phyloP scores from a whole-genome alignment of 805 yeast genomes.

The Monosporozyma siamensis region DNA sequence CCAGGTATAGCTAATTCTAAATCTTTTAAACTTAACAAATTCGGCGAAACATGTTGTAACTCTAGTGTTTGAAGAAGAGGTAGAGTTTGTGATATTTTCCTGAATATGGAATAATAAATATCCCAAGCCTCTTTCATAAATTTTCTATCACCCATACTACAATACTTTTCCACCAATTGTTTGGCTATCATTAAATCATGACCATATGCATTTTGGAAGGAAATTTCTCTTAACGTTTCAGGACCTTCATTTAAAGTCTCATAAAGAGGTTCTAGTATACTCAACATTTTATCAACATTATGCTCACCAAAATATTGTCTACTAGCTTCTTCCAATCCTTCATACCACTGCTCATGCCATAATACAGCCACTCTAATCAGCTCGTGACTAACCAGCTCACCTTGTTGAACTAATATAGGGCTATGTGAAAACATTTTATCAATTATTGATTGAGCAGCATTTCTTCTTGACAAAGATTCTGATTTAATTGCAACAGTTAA shows the following conservation, averaged over 20 bases:
- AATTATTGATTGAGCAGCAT: slow-evolving; percentile 84
- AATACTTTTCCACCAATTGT: slow-evolving; percentile 84
- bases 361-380: slow-evolving; percentile 88
- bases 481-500: slow-evolving; percentile 92
- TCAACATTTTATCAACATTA: slow-evolving; percentile 89
- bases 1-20: slow-evolving; percentile 91
- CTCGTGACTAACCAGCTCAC: slow-evolving; percentile 89
- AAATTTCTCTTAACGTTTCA: slow-evolving; percentile 83
- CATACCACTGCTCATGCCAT: slow-evolving; percentile 98
- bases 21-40: slow-evolving; percentile 64
- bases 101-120: slow-evolving; percentile 85
- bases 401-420: slow-evolving; percentile 76
- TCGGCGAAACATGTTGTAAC: slow-evolving; percentile 89
- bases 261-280: slow-evolving; percentile 82
- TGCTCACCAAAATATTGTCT: slow-evolving; percentile 88
- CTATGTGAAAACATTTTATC: slow-evolving; percentile 90
- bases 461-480: slow-evolving; percentile 79
- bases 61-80: slow-evolving; percentile 83
- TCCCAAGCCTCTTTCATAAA: slow-evolving; percentile 98
- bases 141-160: slow-evolving; percentile 75
- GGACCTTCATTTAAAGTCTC: slow-evolving; percentile 79
- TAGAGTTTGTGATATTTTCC: slow-evolving; percentile 79
- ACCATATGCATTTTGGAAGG: slow-evolving; percentile 90
- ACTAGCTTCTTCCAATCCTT: slow-evolving; percentile 94
- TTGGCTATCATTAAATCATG: slow-evolving; percentile 86